Percentiles rank a stretch among this genome's conserved stretches.
Evolutionary conservation across 192 early-diverging fungal species (phyloP).

Genomic region (Backusella psychrophila): DNA sequence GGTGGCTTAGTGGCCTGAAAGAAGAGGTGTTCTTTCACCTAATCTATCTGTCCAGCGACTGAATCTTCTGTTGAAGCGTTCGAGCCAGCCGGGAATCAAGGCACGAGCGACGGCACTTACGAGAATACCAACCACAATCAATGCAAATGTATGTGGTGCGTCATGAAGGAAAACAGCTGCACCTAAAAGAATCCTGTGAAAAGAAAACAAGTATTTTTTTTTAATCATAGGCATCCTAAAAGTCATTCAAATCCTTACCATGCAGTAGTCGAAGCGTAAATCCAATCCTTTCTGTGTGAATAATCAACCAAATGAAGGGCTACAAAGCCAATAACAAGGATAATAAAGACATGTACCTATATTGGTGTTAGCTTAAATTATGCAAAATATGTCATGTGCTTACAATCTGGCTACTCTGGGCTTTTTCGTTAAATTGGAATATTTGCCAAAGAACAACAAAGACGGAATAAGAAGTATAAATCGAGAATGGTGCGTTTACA

Average conservation of each 20-base stretch:
- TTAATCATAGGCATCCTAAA: neutral
- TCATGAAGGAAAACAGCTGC: slow-evolving; percentile 15
- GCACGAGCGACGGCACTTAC: slow-evolving; percentile 31
- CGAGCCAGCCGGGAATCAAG: slow-evolving; percentile 23
- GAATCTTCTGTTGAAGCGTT: slow-evolving; percentile 23
- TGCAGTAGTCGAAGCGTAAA: slow-evolving; percentile 36
- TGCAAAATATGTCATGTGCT: slow-evolving; percentile 1
- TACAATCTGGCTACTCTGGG: slow-evolving; percentile 6
- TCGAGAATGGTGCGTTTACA: slow-evolving; percentile 43
- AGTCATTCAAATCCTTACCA: slow-evolving; percentile 23
- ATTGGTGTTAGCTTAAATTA: neutral
- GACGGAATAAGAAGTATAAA: slow-evolving; percentile 31
- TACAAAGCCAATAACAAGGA: slow-evolving; percentile 20
- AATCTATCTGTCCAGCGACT: slow-evolving; percentile 23
- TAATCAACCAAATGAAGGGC: slow-evolving; percentile 34
- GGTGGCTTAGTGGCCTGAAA: neutral
- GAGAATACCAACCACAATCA: slow-evolving; percentile 33
- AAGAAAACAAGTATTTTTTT: neutral
- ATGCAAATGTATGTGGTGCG: slow-evolving; percentile 23
- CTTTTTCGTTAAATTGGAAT: slow-evolving; percentile 21
- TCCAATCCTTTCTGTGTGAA: slow-evolving; percentile 35
- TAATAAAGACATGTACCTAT: slow-evolving; percentile 11
- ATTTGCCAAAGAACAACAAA: slow-evolving; percentile 22
- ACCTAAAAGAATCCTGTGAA: slow-evolving; percentile 20
- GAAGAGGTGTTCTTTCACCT: slow-evolving; percentile 35